Conservation (phyloP, 192 early-diverging fungal genomes). For the Allomyces arbusculus region DNA sequence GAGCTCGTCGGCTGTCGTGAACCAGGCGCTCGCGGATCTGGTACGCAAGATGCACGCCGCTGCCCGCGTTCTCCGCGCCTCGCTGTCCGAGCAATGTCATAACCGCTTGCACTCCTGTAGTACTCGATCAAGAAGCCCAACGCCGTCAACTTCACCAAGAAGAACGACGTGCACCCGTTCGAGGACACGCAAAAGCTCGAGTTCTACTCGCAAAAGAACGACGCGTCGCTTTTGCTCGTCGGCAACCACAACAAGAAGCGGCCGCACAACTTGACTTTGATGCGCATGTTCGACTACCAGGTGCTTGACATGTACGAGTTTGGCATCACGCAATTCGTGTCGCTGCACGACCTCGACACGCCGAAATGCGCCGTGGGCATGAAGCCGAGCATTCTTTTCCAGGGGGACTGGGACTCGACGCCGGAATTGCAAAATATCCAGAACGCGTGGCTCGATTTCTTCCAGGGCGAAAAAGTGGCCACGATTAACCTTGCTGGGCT, state of each 20-base stretch:
- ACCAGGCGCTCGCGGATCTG: conserved; percentile 70
- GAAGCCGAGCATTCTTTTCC: conserved; percentile 74
- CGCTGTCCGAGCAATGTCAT: neutral
- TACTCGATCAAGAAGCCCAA: conserved; percentile 77
- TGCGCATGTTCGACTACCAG: conserved; percentile 81
- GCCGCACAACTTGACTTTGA: conserved; percentile 78
- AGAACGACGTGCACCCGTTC: conserved; percentile 90
- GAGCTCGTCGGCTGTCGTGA: conserved; percentile 64
- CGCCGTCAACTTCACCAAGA: conserved; percentile 72
- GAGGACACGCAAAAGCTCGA: conserved; percentile 78
- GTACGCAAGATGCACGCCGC: conserved; percentile 19
- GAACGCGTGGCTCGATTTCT: conserved; percentile 74
- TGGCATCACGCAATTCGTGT: conserved; percentile 45
- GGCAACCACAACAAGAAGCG: conserved; percentile 90
- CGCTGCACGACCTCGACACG: conserved; percentile 53
- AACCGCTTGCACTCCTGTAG: conserved; percentile 11
- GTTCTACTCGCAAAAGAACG: conserved; percentile 92
- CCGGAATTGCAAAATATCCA: conserved; percentile 51
- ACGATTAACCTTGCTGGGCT: conserved; percentile 67
- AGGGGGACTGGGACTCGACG: conserved; percentile 67
- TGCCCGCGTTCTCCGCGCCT: neutral
- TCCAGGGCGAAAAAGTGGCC: conserved; percentile 55
- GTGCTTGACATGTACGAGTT: conserved; percentile 92
- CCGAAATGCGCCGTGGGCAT: conserved; percentile 62
- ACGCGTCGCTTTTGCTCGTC: conserved; percentile 72